phyloP scores from a whole-genome alignment of 1,284 basidiomycete genomes.

The Chondrostereum purpureum region DNA sequence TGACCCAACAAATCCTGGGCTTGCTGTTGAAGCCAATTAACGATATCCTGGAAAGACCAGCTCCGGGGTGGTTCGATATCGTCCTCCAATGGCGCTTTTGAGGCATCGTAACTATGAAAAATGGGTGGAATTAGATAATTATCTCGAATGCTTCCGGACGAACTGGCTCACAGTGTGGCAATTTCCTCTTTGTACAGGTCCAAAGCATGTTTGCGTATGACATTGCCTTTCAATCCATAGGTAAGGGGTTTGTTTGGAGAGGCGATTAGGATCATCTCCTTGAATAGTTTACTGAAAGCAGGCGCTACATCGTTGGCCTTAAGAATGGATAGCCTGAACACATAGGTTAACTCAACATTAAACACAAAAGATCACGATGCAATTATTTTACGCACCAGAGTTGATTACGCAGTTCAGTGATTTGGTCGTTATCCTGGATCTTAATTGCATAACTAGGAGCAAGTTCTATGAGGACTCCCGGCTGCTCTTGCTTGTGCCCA shows the following conservation, averaged over 20 bases:
- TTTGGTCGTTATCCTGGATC: slow-evolving; percentile 17
- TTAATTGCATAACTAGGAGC: slow-evolving; percentile 19
- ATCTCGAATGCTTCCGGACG: no score
- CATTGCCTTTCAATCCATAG: slow-evolving; percentile 29
- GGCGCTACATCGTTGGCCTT: slow-evolving; percentile 34
- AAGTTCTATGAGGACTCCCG: slow-evolving; percentile 35
- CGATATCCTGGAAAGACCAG: slow-evolving; percentile 8
- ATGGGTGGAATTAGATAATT: no score
- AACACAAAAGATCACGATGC: background rate
- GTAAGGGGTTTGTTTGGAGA: slow-evolving; percentile 26
- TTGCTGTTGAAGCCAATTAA: slow-evolving; percentile 25
- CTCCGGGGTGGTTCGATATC: background rate
- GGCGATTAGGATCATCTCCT: slow-evolving; percentile 33
- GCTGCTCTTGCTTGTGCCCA: slow-evolving; percentile 30
- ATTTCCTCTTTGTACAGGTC: slow-evolving; percentile 27
- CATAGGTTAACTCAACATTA: background rate
- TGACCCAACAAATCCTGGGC: slow-evolving; percentile 18
- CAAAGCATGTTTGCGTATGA: slow-evolving; percentile 30
- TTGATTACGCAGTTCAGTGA: slow-evolving; percentile 25
- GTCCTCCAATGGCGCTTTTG: background rate
- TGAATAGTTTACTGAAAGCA: slow-evolving; percentile 33
- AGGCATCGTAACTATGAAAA: background rate
- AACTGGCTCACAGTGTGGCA: slow-evolving; percentile 23
- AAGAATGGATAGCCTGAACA: slow-evolving; percentile 26
- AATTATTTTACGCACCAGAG: slow-evolving; percentile 27